These are phyloP conservation scores for Pestalotiopsis sp. DNA, from an alignment of 2,329 filamentous ascomycete species.

Conservation along the genomic window DNA sequence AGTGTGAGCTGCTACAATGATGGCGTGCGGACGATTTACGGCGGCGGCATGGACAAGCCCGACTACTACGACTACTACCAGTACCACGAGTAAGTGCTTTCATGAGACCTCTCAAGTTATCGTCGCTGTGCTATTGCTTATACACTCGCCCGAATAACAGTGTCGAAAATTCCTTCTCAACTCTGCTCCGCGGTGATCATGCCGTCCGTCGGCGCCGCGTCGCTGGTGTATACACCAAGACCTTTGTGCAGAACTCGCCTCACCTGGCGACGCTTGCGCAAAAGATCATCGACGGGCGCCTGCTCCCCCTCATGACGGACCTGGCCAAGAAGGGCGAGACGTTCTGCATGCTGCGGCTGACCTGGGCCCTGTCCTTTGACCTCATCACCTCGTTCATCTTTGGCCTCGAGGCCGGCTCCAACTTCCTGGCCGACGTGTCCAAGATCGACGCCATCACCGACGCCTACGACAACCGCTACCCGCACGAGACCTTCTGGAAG, in stretches of 20 bases:
- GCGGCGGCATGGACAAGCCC: slow-evolving; percentile 14
- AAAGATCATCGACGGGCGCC: slow-evolving; percentile 2
- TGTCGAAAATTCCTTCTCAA: neutral
- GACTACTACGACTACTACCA: slow-evolving; percentile 8
- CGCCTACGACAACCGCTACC: slow-evolving; percentile 10
- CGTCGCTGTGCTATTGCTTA: neutral
- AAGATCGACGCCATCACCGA: neutral
- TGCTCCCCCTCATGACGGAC: neutral
- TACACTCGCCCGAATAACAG: neutral
- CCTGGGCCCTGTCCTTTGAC: slow-evolving; percentile 9
- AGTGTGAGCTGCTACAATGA: slow-evolving; percentile 15
- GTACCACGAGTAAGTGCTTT: slow-evolving; percentile 8
- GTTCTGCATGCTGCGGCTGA: slow-evolving; percentile 2
- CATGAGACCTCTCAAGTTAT: neutral
- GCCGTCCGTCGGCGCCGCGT: neutral
- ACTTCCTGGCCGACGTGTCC: slow-evolving; percentile 2
- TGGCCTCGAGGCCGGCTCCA: slow-evolving; percentile 5
- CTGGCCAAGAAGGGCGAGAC: neutral
- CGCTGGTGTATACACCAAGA: slow-evolving; percentile 11
- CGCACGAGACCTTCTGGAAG: slow-evolving; percentile 10
- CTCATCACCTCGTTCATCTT: slow-evolving; percentile 12
- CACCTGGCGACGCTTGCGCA: neutral
- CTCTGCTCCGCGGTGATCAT: neutral
- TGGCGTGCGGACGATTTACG: slow-evolving; percentile 14
- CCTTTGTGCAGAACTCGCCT: slow-evolving; percentile 5